A percentile compares a stretch with the other conserved stretches of the same genome.
phyloP scores from a whole-genome alignment of 2,329 filamentous ascomycete genomes.

The Colletotrichum tamarilloi region DNA sequence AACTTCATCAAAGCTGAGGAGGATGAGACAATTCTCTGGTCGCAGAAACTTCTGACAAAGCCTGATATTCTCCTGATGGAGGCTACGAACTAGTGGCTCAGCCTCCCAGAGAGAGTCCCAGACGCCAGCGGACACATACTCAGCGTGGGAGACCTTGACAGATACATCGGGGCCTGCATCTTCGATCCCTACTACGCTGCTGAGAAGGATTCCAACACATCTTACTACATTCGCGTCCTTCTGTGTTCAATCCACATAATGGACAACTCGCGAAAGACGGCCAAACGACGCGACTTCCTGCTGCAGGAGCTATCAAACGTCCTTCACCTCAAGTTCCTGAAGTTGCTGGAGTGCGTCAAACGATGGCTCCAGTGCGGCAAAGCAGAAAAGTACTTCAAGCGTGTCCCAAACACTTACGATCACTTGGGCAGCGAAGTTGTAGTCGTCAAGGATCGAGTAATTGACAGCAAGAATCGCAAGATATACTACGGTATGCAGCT shows the following conservation, averaged over 20 bases:
- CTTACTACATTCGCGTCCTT: constrained; percentile 52
- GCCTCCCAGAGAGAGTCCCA: constrained; percentile 51
- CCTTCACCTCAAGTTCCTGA: constrained; percentile 55
- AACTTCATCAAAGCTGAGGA: background rate
- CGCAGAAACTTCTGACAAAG: background rate
- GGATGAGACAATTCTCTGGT: background rate
- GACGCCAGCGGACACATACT: constrained; percentile 56
- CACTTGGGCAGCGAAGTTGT: constrained; percentile 48
- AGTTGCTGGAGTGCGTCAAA: constrained; percentile 51
- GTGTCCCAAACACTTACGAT: constrained; percentile 49
- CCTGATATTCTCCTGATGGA: background rate
- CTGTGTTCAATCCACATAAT: constrained; percentile 44
- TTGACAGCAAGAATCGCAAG: constrained; percentile 51
- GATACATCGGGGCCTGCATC: constrained; percentile 52
- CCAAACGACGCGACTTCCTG: constrained; percentile 42
- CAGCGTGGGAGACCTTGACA: constrained; percentile 49
- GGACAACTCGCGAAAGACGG: constrained; percentile 43
- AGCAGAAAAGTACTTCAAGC: constrained; percentile 54
- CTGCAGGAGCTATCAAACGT: constrained; percentile 59
- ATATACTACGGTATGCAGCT: constrained; percentile 57
- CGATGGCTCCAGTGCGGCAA: constrained; percentile 49
- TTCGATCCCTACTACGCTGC: constrained; percentile 53
- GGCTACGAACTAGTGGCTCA: constrained; percentile 46
- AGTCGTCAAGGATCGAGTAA: constrained; percentile 50
- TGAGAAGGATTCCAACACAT: constrained; percentile 50